Evolutionary conservation across 2,329 filamentous ascomycete genomes (phyloP), one percentile per base, ranked within the genome.

Genomic region (Leptosphaerulina australis): DNA sequence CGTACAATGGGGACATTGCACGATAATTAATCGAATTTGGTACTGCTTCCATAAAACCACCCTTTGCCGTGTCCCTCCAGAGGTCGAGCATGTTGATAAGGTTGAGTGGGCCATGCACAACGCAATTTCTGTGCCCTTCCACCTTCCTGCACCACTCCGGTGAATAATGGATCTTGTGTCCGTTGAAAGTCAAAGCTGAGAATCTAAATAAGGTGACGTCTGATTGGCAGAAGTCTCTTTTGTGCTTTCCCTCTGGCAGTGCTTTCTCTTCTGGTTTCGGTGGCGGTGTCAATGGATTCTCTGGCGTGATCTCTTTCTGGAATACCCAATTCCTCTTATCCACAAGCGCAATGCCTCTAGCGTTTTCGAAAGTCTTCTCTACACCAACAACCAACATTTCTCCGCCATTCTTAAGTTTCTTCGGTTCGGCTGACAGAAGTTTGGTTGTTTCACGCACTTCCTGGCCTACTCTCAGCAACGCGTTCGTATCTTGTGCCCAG

Each of bases 171-270:
- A 99, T 97, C 18, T 83, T 81, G 72, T 99, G 94, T 1, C 90
- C 91, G 73, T 99, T 99, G 77, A 91, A 94, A 2, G 90, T 93
- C 35, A 99, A 81, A 5, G 92, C 92, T 14, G 88, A 93, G 78
- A 95, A 99, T 46, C 93, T 85, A 75, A 96, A 96, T 40, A 99
- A 83, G 2, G 96, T 81, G 3, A 82, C 79, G 1, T 83, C 78
- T 4, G 86, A 85, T 3, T 91, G 90, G 0, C 75, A 81, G 18
- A 96, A 76, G 1, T 78, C 77, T 58, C 87, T 78, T 9, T 33
- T 41, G 21, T 57, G 12, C 8, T 25, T 17, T 5, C 60, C 62
- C 3, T 41, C 30, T 6, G 65, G 69, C 8, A 70, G 21, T 0
- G 52, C 31, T 37, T 61, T 60, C 14, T 57, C 44, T 21, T 59